Percentiles rank a stretch among this genome's conserved stretches.
phyloP scores from a whole-genome alignment of 169 alveolate genomes.

The Plasmodium yoelii region DNA sequence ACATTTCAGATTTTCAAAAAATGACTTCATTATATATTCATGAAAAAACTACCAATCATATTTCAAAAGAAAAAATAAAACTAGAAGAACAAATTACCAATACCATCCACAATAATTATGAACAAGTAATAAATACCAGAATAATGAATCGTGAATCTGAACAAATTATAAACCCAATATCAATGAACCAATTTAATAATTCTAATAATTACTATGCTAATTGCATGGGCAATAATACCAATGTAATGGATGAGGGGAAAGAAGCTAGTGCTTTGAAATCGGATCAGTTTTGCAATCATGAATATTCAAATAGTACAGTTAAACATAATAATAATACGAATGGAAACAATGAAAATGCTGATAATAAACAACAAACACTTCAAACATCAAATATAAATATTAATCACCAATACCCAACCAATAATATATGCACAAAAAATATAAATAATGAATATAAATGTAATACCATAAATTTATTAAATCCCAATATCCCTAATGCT shows the following conservation, averaged over 20 bases:
- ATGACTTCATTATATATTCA: neutral
- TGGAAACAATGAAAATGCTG: conserved; percentile 9
- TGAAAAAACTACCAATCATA: neutral
- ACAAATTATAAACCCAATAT: neutral
- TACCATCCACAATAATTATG: neutral
- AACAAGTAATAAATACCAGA: neutral
- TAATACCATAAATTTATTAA: conserved; percentile 5
- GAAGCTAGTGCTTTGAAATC: too few relatives aligned
- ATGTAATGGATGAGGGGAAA: too few relatives aligned
- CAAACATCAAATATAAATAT: neutral
- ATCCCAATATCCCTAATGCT: conserved; percentile 3
- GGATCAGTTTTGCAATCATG: too few relatives aligned
- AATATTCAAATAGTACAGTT: too few relatives aligned
- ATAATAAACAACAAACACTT: neutral
- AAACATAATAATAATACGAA: neutral
- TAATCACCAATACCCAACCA: conserved; percentile 9
- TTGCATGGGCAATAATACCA: too few relatives aligned
- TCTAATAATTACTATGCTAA: too few relatives aligned
- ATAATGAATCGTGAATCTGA: neutral
- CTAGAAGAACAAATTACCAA: neutral
- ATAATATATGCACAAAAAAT: conserved; percentile 24
- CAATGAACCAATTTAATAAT: too few relatives aligned
- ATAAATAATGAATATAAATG: conserved; percentile 5
- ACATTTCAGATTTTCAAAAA: neutral
- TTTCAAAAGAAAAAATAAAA: neutral